Percentiles rank a stretch among this genome's conserved stretches.
phyloP scores from a whole-genome alignment of 2,329 filamentous ascomycete species.

The Curvularia sp. region DNA sequence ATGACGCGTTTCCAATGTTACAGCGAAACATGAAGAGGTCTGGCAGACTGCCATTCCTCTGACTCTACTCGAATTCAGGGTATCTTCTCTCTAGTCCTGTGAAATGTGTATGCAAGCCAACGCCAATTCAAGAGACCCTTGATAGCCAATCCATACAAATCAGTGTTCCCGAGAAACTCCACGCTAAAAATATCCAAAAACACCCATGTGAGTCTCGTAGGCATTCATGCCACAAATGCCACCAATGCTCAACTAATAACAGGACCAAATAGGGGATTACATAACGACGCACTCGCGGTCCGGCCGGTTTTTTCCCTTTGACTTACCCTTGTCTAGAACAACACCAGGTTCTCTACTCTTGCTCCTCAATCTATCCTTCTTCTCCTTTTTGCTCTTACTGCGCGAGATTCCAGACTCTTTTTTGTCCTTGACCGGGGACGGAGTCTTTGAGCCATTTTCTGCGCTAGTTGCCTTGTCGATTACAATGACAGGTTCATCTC shows the following conservation, averaged over 20 bases:
- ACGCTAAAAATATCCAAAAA: slow-evolving; percentile 30
- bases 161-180: slow-evolving; percentile 29
- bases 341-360: slow-evolving; percentile 53
- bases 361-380: slow-evolving; percentile 47
- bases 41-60: not conserved
- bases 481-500: slow-evolving; percentile 41
- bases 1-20: not conserved
- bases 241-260: slow-evolving; percentile 3
- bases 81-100: slow-evolving; percentile 35
- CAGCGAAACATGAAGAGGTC: not conserved
- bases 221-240: slow-evolving; percentile 10
- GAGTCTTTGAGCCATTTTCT: slow-evolving; percentile 23
- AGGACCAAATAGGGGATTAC: slow-evolving; percentile 39
- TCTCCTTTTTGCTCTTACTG: slow-evolving; percentile 45
- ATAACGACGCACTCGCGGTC: slow-evolving; percentile 56
- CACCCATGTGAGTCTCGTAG: slow-evolving; percentile 8
- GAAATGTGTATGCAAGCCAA: slow-evolving; percentile 8
- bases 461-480: slow-evolving; percentile 30
- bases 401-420: slow-evolving; percentile 32
- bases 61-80: slow-evolving; percentile 20
- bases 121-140: not conserved
- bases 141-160: not conserved
- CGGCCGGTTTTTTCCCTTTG: slow-evolving; percentile 44
- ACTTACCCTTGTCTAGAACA: slow-evolving; percentile 35
- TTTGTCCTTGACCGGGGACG: slow-evolving; percentile 34